Percentiles rank a stretch among this genome's conserved stretches.
These are phyloP conservation scores for Suillus ampliporus DNA, from an alignment of 768 basidiomycete species.

Conservation along the genomic window DNA sequence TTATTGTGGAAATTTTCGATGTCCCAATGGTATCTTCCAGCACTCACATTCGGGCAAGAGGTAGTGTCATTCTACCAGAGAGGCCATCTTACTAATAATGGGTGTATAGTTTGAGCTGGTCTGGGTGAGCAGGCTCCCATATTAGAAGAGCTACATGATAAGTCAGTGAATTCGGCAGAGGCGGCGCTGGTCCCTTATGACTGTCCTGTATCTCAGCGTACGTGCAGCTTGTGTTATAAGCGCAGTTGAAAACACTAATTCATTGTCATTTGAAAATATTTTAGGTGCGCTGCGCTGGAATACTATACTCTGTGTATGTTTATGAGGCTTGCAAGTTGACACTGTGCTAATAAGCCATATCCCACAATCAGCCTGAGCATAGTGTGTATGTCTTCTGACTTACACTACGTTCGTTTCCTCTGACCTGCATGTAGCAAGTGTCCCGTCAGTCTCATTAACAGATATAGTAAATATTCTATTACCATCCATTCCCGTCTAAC, in stretches of 20 bases:
- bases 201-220: not conserved
- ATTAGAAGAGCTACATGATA: too few relatives aligned
- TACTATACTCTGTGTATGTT: not conserved
- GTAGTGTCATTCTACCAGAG: not conserved
- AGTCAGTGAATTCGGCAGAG: not conserved
- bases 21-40: not conserved
- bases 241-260: not conserved
- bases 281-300: conserved; percentile 3
- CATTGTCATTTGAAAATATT: not conserved
- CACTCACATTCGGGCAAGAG: conserved; percentile 1
- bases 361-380: not conserved
- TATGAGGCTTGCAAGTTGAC: not conserved
- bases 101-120: conserved; percentile 1
- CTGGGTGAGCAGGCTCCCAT: not conserved
- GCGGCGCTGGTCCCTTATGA: conserved; percentile 1
- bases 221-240: not conserved
- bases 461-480: not conserved
- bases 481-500: not conserved
- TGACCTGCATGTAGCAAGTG: not conserved
- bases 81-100: not conserved
- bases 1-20: not conserved
- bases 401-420: not conserved
- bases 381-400: not conserved
- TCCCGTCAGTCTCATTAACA: not conserved
- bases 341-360: not conserved